These are phyloP conservation scores for Zygoascus sp. DNA, from an alignment of 1,139 yeast genomes.

Conservation along the genomic window DNA sequence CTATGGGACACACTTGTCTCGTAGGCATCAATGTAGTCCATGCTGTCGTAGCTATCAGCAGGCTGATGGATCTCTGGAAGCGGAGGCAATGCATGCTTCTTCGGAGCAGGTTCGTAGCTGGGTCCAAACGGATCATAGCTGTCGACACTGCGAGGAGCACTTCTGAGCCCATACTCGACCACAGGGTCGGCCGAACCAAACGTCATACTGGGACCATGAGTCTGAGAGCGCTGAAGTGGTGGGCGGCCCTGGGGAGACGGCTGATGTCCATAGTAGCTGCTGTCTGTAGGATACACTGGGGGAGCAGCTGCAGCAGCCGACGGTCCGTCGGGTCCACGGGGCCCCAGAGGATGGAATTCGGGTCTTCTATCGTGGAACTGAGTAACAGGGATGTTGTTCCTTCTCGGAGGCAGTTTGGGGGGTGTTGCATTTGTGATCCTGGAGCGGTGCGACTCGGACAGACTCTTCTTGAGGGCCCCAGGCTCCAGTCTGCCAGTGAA, in stretches of 20 bases:
- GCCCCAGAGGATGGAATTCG: slow-evolving; percentile 19
- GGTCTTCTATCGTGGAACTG: slow-evolving; percentile 18
- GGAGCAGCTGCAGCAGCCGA: not conserved
- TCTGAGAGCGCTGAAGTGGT: not conserved
- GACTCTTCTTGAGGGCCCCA: not conserved
- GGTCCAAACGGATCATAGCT: slow-evolving; percentile 3
- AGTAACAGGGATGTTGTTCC: slow-evolving; percentile 9
- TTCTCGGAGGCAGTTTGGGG: slow-evolving; percentile 8
- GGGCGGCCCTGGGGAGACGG: not conserved
- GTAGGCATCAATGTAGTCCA: not conserved
- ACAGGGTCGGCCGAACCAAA: not conserved
- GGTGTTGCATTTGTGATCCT: not conserved
- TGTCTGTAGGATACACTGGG: not conserved
- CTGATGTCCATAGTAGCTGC: not conserved
- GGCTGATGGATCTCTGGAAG: not conserved
- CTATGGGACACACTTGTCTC: not conserved
- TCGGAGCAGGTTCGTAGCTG: not conserved
- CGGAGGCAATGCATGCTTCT: slow-evolving; percentile 5
- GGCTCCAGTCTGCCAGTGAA: not conserved
- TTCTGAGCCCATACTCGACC: not conserved
- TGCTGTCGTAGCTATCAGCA: not conserved
- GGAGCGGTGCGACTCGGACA: not conserved
- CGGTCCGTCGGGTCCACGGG: slow-evolving; percentile 9
- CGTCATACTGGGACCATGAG: not conserved
- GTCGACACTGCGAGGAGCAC: not conserved